Base-by-base conservation (phyloP, 164 flowering plant species). In the Saururus chinensis region DNA sequence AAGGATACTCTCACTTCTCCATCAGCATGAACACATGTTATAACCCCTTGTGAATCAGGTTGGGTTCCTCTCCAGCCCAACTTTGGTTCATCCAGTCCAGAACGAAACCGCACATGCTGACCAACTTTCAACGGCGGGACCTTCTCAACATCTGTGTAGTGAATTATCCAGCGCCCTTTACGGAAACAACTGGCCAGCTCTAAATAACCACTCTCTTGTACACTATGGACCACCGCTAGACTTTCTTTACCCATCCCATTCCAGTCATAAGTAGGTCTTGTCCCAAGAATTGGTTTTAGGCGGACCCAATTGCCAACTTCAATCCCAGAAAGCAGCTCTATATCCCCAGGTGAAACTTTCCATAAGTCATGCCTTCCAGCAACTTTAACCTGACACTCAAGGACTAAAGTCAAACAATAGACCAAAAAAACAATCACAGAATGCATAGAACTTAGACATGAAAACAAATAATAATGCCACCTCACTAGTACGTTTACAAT, bases 241-340 rank as follows among this genome's bases (percentile, higher is more conserved):
- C 85, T 72, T 65, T 93, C 97, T 73, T 81, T 90, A 20, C 97
- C 87, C 60, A 85, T 74, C 53, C 74, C 82, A 62, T 76, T 84
- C 99, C 97, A 88, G 63, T 93, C 99, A 73, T 93, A 93, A 75
- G 89, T 83, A 16, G 93, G 87, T 66, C 98, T 81, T 51, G 77
- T 76, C n/a, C 97, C 97, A 40, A 81, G 67, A 67, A 76, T 84
- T 45, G 92, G 88, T 59, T 87, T 93, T 63, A 87, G 79, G 42
- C 95, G 92, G 17, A 93, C 99, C 99, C 99, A 93, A 66, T 93
- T 97, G 68, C 99, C 99, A 67, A 93, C 96, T 76, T 88, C 91
- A 82, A 93, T 83, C 20, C 95, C 97, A 35, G 97, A 76, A 57
- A 90, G 92, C 35, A 80, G 65, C 70, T 88, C 99, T 58, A 92